phyloP scores from a whole-genome alignment of 2,329 filamentous ascomycete species.

The Metarhizium robertsii region DNA sequence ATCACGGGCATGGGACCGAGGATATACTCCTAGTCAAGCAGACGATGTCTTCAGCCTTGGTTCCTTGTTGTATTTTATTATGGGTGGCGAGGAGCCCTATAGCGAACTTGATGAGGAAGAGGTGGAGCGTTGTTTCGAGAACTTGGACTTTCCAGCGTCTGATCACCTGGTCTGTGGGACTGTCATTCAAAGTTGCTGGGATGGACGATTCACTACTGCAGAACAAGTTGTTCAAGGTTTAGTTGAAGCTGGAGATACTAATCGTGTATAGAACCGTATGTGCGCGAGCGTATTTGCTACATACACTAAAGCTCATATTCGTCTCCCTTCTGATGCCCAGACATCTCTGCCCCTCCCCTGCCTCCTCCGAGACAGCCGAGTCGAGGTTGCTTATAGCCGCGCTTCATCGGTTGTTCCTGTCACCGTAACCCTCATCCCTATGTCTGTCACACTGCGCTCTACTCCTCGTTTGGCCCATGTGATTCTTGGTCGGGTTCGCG shows the following conservation, averaged over 20 bases:
- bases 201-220: slow-evolving; percentile 1
- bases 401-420: background rate
- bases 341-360: background rate
- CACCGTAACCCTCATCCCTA: background rate
- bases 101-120: slow-evolving; percentile 5
- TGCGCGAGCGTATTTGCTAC: background rate
- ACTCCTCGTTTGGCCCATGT: background rate
- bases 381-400: background rate
- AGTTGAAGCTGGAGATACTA: background rate
- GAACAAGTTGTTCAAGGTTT: slow-evolving; percentile 2
- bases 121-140: slow-evolving; percentile 2
- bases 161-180: slow-evolving; percentile 1
- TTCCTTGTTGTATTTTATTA: slow-evolving; percentile 7
- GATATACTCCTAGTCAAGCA: slow-evolving; percentile 3
- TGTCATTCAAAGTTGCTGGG: slow-evolving; percentile 4
- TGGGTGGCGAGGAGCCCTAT: slow-evolving; percentile 2
- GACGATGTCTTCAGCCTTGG: slow-evolving; percentile 8
- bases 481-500: background rate
- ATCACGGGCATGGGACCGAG: slow-evolving; percentile 2
- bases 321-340: background rate
- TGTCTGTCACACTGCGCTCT: background rate
- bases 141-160: slow-evolving; percentile 1
- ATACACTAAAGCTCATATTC: background rate
- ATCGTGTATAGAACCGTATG: background rate
- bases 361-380: background rate